phyloP scores from a whole-genome alignment of 169 alveolate genomes.

The Perkinsus marinus region DNA sequence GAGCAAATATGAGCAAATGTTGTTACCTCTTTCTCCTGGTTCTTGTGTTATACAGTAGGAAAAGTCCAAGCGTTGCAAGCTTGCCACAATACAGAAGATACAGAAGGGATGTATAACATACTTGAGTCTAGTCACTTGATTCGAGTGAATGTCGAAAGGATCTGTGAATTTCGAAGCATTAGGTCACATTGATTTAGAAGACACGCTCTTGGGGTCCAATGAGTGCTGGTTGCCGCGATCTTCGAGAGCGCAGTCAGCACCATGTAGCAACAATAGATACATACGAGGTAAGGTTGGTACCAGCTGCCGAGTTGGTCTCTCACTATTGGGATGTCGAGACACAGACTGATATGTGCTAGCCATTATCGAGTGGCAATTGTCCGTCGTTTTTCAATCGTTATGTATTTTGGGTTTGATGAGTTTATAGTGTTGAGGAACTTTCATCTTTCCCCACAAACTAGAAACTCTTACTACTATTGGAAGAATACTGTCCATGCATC shows the following conservation, averaged over 20 bases:
- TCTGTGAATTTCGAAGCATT: not conserved
- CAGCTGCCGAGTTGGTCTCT: not conserved
- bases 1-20: too few relatives aligned
- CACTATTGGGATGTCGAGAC: not conserved
- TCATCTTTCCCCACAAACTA: too few relatives aligned
- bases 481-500: too few relatives aligned
- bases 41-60: not conserved
- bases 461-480: too few relatives aligned
- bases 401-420: not conserved
- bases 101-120: not conserved
- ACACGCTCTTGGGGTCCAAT: too few relatives aligned
- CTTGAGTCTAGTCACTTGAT: not conserved
- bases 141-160: not conserved
- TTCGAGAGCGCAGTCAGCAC: not conserved
- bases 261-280: not conserved
- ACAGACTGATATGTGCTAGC: not conserved
- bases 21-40: too few relatives aligned
- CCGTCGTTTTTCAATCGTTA: not conserved
- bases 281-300: not conserved
- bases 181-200: too few relatives aligned
- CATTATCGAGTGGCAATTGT: not conserved
- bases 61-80: too few relatives aligned
- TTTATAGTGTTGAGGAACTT: not conserved
- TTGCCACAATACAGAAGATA: too few relatives aligned
- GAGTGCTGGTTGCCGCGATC: not conserved